Evolutionary conservation across 2,329 filamentous ascomycete genomes (phyloP), one percentile per base, ranked within the genome.

Genomic region (Fusarium fujikuroi): DNA sequence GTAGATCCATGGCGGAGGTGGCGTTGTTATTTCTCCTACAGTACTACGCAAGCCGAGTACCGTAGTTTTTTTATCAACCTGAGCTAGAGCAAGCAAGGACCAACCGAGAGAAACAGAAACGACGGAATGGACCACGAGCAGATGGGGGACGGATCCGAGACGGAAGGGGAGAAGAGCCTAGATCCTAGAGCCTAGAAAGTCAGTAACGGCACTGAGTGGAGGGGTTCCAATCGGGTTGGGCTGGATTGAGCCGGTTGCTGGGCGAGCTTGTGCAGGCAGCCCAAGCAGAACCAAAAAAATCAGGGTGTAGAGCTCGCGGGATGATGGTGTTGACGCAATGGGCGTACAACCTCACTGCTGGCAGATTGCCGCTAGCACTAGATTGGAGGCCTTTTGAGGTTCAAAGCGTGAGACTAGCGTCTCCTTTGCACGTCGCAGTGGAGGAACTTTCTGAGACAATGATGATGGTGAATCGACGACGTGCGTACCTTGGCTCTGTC

Each of bases 1-100:
- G 75, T 36, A 72, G 74, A 73, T 81, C 78, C 80, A 81, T 81
- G 78, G 76, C 76, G 75, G 75, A 75, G 74, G 69, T 71, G 75
- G 77, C 76, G 77, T 70, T 75, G 66, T 66, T 77, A 72, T 74
- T 65, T 63, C 71, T 77, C 72, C 73, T 66, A 73, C 63, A 58
- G 63, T 28, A 46, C 44, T 50, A 52, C 67, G 23, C 58, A 62
- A 40, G 49, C 44, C 50, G 54, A 44, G 30, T 42, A 60, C 23
- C 19, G 44, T 67, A 56, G 64, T 62, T 37, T 49, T 49, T 61
- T 42, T 49, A 67, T 67, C 34, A 67, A 67, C 34, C 28, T 64
- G 49, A 46, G 39, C 52, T 61, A 61, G 53, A 59, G 63, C 63
- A 64, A 60, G 63, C 61, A 52, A 73, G 69, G 62, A 60, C 47